phyloP scores from a whole-genome alignment of 805 yeast species.

The Lipomyces kockii region DNA sequence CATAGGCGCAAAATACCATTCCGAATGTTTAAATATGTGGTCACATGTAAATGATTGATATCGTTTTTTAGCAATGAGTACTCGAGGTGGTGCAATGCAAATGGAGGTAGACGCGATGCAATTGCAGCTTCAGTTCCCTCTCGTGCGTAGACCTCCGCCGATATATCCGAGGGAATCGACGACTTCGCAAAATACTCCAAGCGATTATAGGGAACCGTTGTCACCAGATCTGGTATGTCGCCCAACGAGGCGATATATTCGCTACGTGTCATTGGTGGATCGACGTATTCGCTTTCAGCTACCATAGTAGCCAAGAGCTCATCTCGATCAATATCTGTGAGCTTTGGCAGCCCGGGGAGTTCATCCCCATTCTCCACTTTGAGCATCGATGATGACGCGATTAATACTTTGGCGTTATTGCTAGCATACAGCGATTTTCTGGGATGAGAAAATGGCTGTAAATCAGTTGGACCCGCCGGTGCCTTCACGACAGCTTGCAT shows the following conservation, averaged over 20 bases:
- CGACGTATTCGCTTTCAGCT: slow-evolving; percentile 34
- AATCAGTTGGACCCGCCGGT: background rate
- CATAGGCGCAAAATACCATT: slow-evolving; percentile 51
- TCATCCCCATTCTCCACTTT: background rate
- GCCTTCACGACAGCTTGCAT: background rate
- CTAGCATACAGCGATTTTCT: background rate
- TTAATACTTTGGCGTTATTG: too few relatives aligned
- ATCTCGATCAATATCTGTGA: slow-evolving; percentile 25
- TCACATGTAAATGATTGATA: slow-evolving; percentile 47
- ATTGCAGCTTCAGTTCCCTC: slow-evolving; percentile 46
- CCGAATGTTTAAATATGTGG: slow-evolving; percentile 50
- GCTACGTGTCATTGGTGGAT: slow-evolving; percentile 36
- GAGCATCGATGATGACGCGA: background rate
- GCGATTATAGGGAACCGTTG: slow-evolving; percentile 38
- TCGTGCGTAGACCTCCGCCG: slow-evolving; percentile 29
- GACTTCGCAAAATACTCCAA: slow-evolving; percentile 47
- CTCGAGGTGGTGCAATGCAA: slow-evolving; percentile 46
- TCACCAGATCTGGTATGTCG: slow-evolving; percentile 31
- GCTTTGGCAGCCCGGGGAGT: slow-evolving; percentile 10
- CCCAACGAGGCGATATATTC: slow-evolving; percentile 34
- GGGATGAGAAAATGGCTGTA: background rate
- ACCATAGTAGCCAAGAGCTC: slow-evolving; percentile 29
- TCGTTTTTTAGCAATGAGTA: slow-evolving; percentile 45
- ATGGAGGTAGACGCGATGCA: slow-evolving; percentile 49
- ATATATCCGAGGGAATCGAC: slow-evolving; percentile 48